Conservation (phyloP, 805 yeast species). For the Candida maesae region DNA sequence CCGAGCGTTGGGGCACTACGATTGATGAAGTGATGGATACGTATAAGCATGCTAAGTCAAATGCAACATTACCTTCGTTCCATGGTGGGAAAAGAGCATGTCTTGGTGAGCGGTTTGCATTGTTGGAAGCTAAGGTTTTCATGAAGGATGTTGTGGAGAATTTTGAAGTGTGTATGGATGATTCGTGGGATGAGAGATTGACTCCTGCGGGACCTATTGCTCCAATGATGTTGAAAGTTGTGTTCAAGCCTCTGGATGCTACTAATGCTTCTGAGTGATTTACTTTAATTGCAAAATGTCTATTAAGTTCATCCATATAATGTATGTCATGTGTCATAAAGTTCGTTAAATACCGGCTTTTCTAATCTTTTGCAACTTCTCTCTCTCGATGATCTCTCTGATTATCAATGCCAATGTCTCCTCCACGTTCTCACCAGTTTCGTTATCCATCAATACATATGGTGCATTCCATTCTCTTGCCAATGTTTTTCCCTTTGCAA, state of each 20-base stretch:
- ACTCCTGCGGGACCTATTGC: constrained; percentile 59
- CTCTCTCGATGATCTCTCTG: constrained; percentile 53
- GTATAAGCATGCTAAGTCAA: constrained; percentile 42
- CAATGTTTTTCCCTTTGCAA: constrained; percentile 53
- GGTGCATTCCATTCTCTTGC: constrained; percentile 64
- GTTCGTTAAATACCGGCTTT: constrained; percentile 9
- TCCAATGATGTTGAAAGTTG: constrained; percentile 35
- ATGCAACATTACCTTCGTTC: constrained; percentile 46
- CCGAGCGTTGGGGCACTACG: constrained; percentile 49
- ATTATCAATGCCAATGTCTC: constrained; percentile 53
- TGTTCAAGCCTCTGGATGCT: constrained; percentile 2
- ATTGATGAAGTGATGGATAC: constrained; percentile 34
- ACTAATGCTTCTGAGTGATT: too few relatives aligned
- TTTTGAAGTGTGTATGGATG: constrained; percentile 36
- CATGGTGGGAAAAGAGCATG: constrained; percentile 62
- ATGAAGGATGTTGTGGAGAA: constrained; percentile 34
- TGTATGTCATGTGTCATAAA: background rate
- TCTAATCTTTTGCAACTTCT: constrained; percentile 26
- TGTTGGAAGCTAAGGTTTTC: constrained; percentile 40
- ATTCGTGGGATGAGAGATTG: constrained; percentile 44
- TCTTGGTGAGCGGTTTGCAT: constrained; percentile 55
- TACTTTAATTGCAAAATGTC: too few relatives aligned
- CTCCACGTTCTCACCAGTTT: constrained; percentile 48
- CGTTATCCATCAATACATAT: constrained; percentile 58
- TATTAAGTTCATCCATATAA: too few relatives aligned